These are phyloP conservation scores for Phyllosticta citrichinensis DNA, from an alignment of 2,329 filamentous ascomycete genomes.

Conservation along the genomic window DNA sequence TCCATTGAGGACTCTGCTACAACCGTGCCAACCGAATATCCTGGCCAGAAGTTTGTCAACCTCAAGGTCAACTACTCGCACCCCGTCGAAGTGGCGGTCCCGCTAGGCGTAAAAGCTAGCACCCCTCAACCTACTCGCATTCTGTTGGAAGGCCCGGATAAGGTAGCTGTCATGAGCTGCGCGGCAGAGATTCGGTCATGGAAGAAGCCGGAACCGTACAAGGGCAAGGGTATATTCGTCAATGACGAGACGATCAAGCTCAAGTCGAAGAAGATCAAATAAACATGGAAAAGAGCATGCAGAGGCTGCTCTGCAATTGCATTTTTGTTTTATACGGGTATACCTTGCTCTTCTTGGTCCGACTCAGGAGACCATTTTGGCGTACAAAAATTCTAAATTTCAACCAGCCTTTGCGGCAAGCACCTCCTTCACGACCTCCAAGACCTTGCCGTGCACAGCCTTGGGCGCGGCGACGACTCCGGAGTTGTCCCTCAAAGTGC, in stretches of 20 bases:
- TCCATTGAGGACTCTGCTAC: constrained; percentile 67
- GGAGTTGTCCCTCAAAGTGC: constrained; percentile 83
- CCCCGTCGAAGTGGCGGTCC: constrained; percentile 81
- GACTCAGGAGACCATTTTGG: not conserved
- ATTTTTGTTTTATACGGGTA: constrained; percentile 8
- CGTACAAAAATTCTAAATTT: constrained; percentile 1
- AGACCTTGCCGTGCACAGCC: constrained; percentile 63
- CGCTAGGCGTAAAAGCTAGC: constrained; percentile 72
- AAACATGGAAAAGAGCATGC: constrained; percentile 1
- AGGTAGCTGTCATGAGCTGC: constrained; percentile 80
- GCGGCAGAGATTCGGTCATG: constrained; percentile 80
- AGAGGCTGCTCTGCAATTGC: constrained; percentile 5
- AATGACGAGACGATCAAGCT: constrained; percentile 96
- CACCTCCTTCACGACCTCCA: constrained; percentile 74
- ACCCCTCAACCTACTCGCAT: constrained; percentile 87
- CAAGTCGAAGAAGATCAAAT: constrained; percentile 73
- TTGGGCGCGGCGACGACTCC: constrained; percentile 83
- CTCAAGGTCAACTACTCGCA: constrained; percentile 96
- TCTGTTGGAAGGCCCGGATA: constrained; percentile 77
- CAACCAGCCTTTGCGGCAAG: constrained; percentile 39
- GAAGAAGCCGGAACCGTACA: constrained; percentile 93
- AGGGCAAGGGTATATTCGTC: constrained; percentile 98
- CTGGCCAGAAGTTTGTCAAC: constrained; percentile 79
- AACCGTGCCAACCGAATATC: constrained; percentile 57
- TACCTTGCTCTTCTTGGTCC: constrained; percentile 5